Base-by-base conservation (phyloP, 139 green algal genomes). In the Volvox africanus region DNA sequence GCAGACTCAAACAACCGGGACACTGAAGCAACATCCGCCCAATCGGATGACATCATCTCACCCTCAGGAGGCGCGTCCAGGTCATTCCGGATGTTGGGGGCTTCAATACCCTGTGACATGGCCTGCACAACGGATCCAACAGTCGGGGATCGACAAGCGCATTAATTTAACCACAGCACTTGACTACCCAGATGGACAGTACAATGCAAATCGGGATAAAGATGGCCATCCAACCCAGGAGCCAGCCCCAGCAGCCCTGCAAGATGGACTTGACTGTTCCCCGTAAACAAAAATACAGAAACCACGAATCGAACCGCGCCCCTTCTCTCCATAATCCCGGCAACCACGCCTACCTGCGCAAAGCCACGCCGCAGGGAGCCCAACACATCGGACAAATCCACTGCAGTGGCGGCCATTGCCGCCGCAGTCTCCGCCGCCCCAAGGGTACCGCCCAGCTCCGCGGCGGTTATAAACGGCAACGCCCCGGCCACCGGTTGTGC, bases 311-410 rank as follows among this genome's bases (percentile, higher is more conserved):
- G 44, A 55, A 55, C 44, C 9, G n/a, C 44, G 44, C 44, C 44
- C 9, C 44, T 55, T 55, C 44, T 55, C 44, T 5, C 44, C 44
- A 55, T 55, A 55, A 55, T 55, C 44, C 9, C 5, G 44, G 44
- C 44, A 55, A 55, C 44, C 44, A 55, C 44, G 84, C 82, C 11
- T 3, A 88, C 83, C 83, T 89, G 77, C 33, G 92, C 94, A 82
- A 86, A 94, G 73, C 94, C 94, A 17, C 89, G 91, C 3, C 94
- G 62, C 88, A 96, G 89, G 30, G 86, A 82, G 5, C 85, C 85
- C 28, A 89, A 71, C 85, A 89, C 85, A 33, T 89, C 85, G 37
- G 69, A 32, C 85, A 89, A 28, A 50, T 89, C 85, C 5, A 26
- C 85, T 2, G 50, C 83, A 14, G 35, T n/a, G n/a, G 69, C 85